Conservation (phyloP, 768 basidiomycete genomes). For the Gloeopeniophorella convolvens region DNA sequence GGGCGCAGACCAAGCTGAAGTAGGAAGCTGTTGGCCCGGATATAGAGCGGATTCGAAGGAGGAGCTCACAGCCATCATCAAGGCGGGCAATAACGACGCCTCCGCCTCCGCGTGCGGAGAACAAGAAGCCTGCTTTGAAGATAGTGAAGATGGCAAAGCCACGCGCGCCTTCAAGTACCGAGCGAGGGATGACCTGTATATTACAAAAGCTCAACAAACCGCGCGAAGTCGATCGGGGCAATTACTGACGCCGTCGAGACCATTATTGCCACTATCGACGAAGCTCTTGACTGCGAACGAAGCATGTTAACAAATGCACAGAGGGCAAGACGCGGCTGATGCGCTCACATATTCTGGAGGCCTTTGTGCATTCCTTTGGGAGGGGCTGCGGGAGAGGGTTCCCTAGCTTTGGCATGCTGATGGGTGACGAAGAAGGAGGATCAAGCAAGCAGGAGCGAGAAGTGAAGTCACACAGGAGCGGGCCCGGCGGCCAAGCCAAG, state of each 20-base stretch:
- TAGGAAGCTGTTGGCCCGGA: background rate
- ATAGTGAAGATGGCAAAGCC: conserved; percentile 92
- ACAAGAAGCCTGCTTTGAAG: conserved; percentile 62
- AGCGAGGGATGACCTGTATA: conserved; percentile 46
- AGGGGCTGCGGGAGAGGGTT: conserved; percentile 52
- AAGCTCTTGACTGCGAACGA: conserved; percentile 66
- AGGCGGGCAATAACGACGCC: conserved; percentile 86
- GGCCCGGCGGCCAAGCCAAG: too few relatives aligned
- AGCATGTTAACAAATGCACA: background rate
- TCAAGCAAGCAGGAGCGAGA: background rate
- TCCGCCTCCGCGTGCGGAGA: conserved; percentile 75
- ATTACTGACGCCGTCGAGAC: conserved; percentile 65
- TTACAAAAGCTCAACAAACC: background rate
- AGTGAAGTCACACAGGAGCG: too few relatives aligned
- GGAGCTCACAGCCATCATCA: conserved; percentile 66
- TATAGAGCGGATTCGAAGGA: background rate
- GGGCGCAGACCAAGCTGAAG: conserved; percentile 84
- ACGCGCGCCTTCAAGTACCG: conserved; percentile 48
- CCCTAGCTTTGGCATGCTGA: conserved; percentile 32
- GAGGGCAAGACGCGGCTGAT: background rate
- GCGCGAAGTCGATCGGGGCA: too few relatives aligned
- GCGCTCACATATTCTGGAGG: conserved; percentile 76
- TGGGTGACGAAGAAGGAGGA: background rate
- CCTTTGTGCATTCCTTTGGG: conserved; percentile 81
- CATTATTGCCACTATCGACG: conserved; percentile 72